These are phyloP conservation scores for Geoglossum cookeanum DNA, from an alignment of 2,329 filamentous ascomycete species.

Conservation along the genomic window DNA sequence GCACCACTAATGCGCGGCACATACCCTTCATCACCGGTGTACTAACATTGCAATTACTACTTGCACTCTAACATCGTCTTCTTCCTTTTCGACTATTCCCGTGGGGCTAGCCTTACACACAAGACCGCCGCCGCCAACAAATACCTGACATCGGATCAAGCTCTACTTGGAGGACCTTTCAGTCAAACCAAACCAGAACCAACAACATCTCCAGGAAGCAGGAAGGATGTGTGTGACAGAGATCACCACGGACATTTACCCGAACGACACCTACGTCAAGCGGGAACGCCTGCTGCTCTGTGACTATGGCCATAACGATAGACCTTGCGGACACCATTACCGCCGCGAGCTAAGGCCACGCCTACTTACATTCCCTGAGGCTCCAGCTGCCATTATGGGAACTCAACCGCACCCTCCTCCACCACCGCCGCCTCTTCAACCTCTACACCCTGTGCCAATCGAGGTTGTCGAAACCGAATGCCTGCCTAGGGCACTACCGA, in stretches of 20 bases:
- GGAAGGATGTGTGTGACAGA: conserved; percentile 2
- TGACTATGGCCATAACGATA: background rate
- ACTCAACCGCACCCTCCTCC: background rate
- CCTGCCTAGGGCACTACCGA: background rate
- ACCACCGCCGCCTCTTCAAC: background rate
- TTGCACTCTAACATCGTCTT: background rate
- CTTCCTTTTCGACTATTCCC: background rate
- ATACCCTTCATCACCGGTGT: background rate
- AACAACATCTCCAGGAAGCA: too few relatives aligned
- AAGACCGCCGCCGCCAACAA: background rate
- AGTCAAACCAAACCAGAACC: background rate
- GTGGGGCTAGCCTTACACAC: background rate
- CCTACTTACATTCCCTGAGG: background rate
- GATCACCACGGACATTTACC: conserved; percentile 2
- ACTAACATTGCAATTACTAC: background rate
- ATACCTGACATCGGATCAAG: background rate
- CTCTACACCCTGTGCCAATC: background rate
- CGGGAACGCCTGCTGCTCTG: background rate
- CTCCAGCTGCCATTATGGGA: background rate
- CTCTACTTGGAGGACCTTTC: background rate
- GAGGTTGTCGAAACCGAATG: background rate
- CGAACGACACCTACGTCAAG: background rate
- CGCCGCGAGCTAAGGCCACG: background rate
- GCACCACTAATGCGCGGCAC: background rate
- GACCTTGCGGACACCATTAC: background rate